Conservation (phyloP, 2,329 filamentous ascomycete species). For the Aureobasidium sp. region DNA sequence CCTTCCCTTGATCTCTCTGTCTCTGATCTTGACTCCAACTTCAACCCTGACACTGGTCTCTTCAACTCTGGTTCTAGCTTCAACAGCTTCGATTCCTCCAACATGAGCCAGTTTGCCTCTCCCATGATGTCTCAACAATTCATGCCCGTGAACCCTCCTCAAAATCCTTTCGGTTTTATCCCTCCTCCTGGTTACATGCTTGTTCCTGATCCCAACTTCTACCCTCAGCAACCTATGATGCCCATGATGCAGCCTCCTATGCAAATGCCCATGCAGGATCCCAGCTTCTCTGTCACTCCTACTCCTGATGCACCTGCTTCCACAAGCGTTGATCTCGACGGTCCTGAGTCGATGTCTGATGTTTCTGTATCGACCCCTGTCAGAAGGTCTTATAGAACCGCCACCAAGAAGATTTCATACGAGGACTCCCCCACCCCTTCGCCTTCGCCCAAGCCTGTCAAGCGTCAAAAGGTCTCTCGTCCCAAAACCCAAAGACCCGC, state of each 20-base stretch:
- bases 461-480: neutral
- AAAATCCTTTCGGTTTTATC: neutral
- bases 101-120: neutral
- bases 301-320: neutral
- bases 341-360: neutral
- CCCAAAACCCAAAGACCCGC: neutral
- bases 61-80: neutral
- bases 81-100: neutral
- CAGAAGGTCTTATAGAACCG: neutral
- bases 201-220: neutral
- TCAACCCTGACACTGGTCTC: neutral
- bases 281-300: neutral
- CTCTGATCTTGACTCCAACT: neutral
- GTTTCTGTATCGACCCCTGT: neutral
- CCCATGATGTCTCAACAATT: neutral
- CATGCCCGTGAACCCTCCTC: neutral
- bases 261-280: neutral
- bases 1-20: neutral
- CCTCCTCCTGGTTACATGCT: slow-evolving; percentile 6
- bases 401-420: neutral
- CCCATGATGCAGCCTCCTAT: neutral
- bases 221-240: neutral
- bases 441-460: neutral
- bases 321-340: neutral
- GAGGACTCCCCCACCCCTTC: neutral